phyloP scores from a whole-genome alignment of 768 basidiomycete species.

The Naganishia onofrii region DNA sequence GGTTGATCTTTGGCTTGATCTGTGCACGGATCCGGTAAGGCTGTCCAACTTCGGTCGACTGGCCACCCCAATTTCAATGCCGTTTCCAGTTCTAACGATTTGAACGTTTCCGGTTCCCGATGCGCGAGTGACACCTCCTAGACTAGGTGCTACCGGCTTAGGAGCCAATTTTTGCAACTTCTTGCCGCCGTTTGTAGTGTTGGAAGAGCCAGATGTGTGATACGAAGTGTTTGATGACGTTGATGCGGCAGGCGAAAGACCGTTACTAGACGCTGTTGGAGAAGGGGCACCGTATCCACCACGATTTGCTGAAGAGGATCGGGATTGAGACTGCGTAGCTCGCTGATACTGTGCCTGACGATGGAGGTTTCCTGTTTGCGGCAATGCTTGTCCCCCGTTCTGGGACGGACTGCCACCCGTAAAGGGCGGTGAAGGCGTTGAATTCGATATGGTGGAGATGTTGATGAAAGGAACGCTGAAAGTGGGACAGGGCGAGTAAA shows the following conservation, averaged over 20 bases:
- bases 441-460: conserved; percentile 16
- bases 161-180: conserved; percentile 28
- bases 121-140: background rate
- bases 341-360: conserved; percentile 21
- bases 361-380: conserved; percentile 5
- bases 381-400: background rate
- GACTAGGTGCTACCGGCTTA: conserved; percentile 11
- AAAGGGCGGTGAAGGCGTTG: conserved; percentile 24
- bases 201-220: conserved; percentile 16
- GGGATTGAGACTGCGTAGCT: conserved; percentile 6
- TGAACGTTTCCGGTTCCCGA: conserved; percentile 16
- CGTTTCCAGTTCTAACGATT: conserved; percentile 13
- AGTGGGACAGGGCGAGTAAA: background rate
- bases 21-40: background rate
- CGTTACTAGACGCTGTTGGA: conserved; percentile 14
- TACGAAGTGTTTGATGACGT: conserved; percentile 15
- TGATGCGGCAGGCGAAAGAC: conserved; percentile 21
- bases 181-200: conserved; percentile 5
- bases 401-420: conserved; percentile 18
- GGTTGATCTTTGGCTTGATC: background rate
- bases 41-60: background rate
- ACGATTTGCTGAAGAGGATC: conserved; percentile 18
- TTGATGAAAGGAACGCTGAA: conserved; percentile 8
- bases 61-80: conserved; percentile 11
- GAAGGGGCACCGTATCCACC: conserved; percentile 16